phyloP scores from a whole-genome alignment of 2,329 filamentous ascomycete species.

The Paecilomyces niveus region DNA sequence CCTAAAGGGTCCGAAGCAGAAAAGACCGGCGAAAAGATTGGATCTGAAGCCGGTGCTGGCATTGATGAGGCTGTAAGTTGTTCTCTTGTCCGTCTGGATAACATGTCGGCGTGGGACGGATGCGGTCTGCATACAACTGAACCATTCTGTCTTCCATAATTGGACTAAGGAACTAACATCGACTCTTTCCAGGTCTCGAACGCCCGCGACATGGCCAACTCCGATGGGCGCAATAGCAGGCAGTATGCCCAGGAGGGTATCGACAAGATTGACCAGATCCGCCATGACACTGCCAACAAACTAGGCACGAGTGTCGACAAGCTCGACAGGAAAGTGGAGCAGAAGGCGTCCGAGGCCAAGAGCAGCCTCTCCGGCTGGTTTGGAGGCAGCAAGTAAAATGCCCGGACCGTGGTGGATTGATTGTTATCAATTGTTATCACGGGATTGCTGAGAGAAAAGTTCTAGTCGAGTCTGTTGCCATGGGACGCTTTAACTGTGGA shows the following conservation, averaged over 20 bases:
- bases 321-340: conserved; percentile 75
- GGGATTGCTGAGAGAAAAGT: background rate
- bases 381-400: conserved; percentile 43
- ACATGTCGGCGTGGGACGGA: too few species aligned
- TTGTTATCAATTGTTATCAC: background rate
- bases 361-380: conserved; percentile 81
- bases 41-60: conserved; percentile 56
- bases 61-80: conserved; percentile 61
- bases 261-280: conserved; percentile 50
- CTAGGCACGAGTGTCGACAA: conserved; percentile 58
- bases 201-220: conserved; percentile 49
- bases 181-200: conserved; percentile 45
- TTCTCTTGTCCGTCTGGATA: background rate
- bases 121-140: background rate
- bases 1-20: conserved; percentile 58
- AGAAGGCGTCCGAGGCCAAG: conserved; percentile 75
- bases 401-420: background rate
- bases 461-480: background rate
- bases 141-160: background rate
- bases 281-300: conserved; percentile 55
- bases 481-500: background rate
- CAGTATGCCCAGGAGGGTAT: conserved; percentile 54
- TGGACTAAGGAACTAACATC: background rate
- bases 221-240: conserved; percentile 55
- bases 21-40: conserved; percentile 57